Conservation (phyloP, 208 protist species). For the Leishmania turanica region DNA sequence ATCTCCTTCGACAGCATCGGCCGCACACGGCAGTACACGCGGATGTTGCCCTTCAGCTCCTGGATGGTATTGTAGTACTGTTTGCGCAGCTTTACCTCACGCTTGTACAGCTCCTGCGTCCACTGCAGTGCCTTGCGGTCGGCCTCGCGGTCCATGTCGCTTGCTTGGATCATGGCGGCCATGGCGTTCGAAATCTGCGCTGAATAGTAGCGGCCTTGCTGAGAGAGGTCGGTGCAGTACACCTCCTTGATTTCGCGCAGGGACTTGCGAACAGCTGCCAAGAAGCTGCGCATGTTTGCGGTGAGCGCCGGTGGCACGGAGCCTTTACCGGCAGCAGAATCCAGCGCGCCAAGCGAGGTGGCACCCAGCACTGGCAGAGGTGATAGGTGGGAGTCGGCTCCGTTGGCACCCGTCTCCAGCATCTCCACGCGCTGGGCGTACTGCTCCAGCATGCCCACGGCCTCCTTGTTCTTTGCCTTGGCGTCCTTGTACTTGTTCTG, state of each 20-base stretch:
- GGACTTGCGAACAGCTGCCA: conserved; percentile 56
- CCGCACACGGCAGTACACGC: conserved; percentile 94
- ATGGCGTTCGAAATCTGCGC: conserved; percentile 75
- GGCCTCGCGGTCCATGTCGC: conserved; percentile 62
- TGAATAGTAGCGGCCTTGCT: conserved; percentile 67
- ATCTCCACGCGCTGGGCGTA: conserved; percentile 68
- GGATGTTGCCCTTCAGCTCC: conserved; percentile 94
- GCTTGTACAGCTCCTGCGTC: conserved; percentile 92
- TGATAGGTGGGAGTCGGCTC: conserved; percentile 9
- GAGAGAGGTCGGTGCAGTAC: conserved; percentile 60
- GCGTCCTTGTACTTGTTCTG: conserved; percentile 94
- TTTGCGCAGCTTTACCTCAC: conserved; percentile 92
- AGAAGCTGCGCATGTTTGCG: conserved; percentile 62
- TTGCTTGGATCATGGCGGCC: conserved; percentile 74
- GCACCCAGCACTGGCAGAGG: conserved; percentile 33
- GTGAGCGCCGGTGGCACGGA: conserved; percentile 28
- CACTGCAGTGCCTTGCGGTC: conserved; percentile 84
- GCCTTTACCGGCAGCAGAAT: not conserved
- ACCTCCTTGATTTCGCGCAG: conserved; percentile 77
- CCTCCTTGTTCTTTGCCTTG: conserved; percentile 89
- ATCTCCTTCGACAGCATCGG: conserved; percentile 87
- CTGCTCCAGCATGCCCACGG: conserved; percentile 59
- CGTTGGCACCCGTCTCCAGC: conserved; percentile 49
- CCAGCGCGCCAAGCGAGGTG: conserved; percentile 12
- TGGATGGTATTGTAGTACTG: conserved; percentile 94